These are phyloP conservation scores for Pythium dissimile DNA, from an alignment of 352 stramenopile species.

Conservation along the genomic window DNA sequence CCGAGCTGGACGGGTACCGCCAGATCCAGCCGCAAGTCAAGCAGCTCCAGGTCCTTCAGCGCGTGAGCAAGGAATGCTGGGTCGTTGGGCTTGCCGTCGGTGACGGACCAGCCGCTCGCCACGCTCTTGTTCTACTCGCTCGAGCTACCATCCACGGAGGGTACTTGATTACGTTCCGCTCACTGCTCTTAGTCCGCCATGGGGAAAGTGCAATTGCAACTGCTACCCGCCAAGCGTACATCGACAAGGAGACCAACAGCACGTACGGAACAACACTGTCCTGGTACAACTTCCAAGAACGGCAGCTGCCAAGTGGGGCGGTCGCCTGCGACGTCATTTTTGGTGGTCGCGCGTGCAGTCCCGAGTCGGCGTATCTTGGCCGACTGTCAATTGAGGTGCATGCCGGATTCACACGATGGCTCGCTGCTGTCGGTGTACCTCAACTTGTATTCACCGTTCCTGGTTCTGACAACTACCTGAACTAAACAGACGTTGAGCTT, in stretches of 20 bases:
- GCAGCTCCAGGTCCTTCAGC: slow-evolving; percentile 45
- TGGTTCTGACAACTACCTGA: no score
- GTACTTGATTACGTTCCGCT: slow-evolving; percentile 61
- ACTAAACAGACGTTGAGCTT: no score
- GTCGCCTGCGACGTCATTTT: slow-evolving; percentile 52
- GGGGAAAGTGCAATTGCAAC: neutral
- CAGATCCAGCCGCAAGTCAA: slow-evolving; percentile 51
- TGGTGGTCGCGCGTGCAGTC: slow-evolving; percentile 46
- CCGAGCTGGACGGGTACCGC: slow-evolving; percentile 36
- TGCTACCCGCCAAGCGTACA: slow-evolving; percentile 37
- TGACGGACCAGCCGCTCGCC: slow-evolving; percentile 24
- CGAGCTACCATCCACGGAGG: slow-evolving; percentile 46
- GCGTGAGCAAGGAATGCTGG: slow-evolving; percentile 44
- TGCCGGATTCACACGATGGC: slow-evolving; percentile 50
- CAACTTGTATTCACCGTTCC: slow-evolving; percentile 3
- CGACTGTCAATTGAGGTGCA: slow-evolving; percentile 63
- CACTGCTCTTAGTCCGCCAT: slow-evolving; percentile 34
- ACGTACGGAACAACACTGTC: slow-evolving; percentile 59
- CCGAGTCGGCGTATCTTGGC: slow-evolving; percentile 40
- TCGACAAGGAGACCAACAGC: slow-evolving; percentile 31
- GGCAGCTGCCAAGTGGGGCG: slow-evolving; percentile 1
- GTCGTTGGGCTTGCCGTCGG: slow-evolving; percentile 48
- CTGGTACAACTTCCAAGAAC: slow-evolving; percentile 64
- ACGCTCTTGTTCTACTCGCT: slow-evolving; percentile 51
- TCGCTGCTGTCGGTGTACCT: slow-evolving; percentile 38